Evolutionary conservation across 1,139 yeast genomes (phyloP), one percentile per base, ranked within the genome.

Genomic region (Eremothecium gossypii): DNA sequence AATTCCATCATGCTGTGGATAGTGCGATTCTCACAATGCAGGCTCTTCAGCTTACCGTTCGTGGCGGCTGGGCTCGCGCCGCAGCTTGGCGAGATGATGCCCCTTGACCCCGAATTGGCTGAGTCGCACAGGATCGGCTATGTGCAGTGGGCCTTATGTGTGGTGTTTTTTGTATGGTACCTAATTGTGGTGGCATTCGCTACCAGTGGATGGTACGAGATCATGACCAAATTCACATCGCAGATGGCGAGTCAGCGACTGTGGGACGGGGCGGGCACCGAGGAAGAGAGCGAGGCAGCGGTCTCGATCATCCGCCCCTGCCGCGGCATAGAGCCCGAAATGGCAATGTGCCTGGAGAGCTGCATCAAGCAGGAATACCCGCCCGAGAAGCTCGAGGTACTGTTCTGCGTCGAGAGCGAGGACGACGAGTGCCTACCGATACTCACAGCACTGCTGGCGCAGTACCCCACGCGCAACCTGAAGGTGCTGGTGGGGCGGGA

Each of bases 261-360:
- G 13, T 39, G 44, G 37, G 45, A 35, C 29, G 42, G 38, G 10
- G 41, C 56, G 8, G 52, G 58, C 26, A 40, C 33, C 7, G 29
- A 46, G 4, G 52, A 53, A 6, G 46, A 35, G 1, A 52, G 52
- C 7, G 47, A 63, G 8, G 83, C 76, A 53, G 87, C 93, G 2
- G 95, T 87, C 7, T 76, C 91, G 1, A 83, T 87, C 35, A 61
- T 86, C 38, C 67, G 96, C 29, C 96, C 96, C 0, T 69, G 87
- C 42, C 83, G 84, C 54, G 96, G 96, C 5, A 67, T 84, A 23
- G 96, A 86, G 58, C 76, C 89, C 0, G 91, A 81, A 51, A 69
- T 85, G 64, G 73, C 70, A 38, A 63, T 73, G 9, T 86, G 95
- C 57, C 65, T 87, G 37, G 76, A 74, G 48, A 74, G 84, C 20